Evolutionary conservation across 306 rosid species (phyloP), one percentile per base, ranked within the genome.

Genomic region (Vigna mungo): DNA sequence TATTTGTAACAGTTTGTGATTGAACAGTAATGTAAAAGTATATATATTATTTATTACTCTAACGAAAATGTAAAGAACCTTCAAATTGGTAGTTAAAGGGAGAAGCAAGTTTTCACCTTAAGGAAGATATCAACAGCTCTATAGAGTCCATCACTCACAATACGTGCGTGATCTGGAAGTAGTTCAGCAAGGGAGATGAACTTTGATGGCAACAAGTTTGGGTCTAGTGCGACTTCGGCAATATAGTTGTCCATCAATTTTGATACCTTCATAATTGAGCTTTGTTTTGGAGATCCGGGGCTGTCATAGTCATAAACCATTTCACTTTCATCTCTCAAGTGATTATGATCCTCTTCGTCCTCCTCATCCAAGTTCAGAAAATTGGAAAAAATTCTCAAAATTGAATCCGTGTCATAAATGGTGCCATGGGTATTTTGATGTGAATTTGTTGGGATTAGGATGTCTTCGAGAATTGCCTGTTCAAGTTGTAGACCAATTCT

Each of bases 381-480:
- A 41, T 84, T 87, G 39, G 98, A 91, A 82, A 96, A 96, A 66
- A 91, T 92, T 85, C 98, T 90, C 85, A 92, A 69, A 8, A 89
- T 80, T 64, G 97, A 86, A 55, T 96, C 99, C 0, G 91, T 87
- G 39, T 96, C 99, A 59, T 96, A 96, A 58, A 91, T 77, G 5
- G 90, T 87, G 71, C 78, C 75, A 59, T 90, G 93, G 16, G 54
- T 81, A 49, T 81, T 88, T 41, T 90, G 97, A 61, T 85, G 89
- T 66, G 90, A 84, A 67, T 79, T 91, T 75, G 90, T 77, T 11
- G 99, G 99, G 77, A 92, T 91, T 53, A 96, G 76, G 64, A 96
- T 84, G 82, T 96, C 99, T 86, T 96, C 99, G 8, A 96, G 99
- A 81, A 92, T 96, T 44, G 98, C 99, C 78, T 96, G 99, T 72